A percentile compares a stretch with the other conserved stretches of the same genome.
phyloP scores from a whole-genome alignment of 1,139 yeast species.

The Sugiyamaella japonica region DNA sequence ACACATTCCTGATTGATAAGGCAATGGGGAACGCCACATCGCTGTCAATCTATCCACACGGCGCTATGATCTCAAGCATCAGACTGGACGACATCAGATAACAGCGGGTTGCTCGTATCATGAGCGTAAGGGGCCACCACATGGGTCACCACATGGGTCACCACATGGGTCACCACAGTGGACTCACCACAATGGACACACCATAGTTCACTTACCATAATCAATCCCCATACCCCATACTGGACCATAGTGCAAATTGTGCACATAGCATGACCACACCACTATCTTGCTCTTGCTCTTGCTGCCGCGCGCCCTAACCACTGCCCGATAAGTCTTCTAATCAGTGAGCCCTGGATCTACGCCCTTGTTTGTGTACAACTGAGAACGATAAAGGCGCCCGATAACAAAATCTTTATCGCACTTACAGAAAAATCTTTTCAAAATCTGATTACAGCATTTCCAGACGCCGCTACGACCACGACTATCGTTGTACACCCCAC shows the following conservation, averaged over 20 bases:
- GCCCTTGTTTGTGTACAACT: background rate
- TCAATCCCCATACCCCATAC: no score
- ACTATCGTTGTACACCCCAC: slow-evolving; percentile 2
- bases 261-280: background rate
- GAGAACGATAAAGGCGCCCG: slow-evolving; percentile 15
- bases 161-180: no score
- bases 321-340: background rate
- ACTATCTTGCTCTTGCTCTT: slow-evolving; percentile 8
- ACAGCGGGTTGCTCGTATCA: no score
- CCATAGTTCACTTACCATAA: no score
- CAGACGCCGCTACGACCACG: background rate
- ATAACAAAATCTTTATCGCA: slow-evolving; percentile 15
- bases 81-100: no score
- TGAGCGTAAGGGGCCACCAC: no score
- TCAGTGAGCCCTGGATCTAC: slow-evolving; percentile 8
- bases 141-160: no score
- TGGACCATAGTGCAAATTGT: no score
- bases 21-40: background rate
- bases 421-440: slow-evolving; percentile 14
- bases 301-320: slow-evolving; percentile 3
- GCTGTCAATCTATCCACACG: background rate
- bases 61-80: no score
- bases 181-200: no score
- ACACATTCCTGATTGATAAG: background rate
- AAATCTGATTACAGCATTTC: slow-evolving; percentile 9